These are phyloP conservation scores for Primulina tabacum DNA, from an alignment of 257 asterid species.

Conservation along the genomic window DNA sequence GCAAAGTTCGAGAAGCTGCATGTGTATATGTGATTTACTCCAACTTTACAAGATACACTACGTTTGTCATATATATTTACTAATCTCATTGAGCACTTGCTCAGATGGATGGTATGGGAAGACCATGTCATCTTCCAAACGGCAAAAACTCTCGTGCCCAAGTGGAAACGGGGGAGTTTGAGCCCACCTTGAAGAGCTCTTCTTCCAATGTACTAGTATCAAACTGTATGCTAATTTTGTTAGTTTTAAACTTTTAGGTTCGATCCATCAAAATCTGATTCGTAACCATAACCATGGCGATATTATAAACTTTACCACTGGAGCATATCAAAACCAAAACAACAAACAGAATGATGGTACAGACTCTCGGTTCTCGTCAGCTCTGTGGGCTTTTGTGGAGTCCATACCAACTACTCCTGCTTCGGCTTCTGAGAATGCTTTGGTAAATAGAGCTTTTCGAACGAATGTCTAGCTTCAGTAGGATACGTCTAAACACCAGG, in stretches of 20 bases:
- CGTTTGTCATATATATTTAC: constrained; percentile 33
- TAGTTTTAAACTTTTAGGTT: constrained; percentile 73
- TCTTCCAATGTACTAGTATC: constrained; percentile 33
- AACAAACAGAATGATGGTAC: constrained; percentile 50
- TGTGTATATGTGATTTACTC: constrained; percentile 18
- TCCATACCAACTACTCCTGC: constrained; percentile 97
- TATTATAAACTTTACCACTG: constrained; percentile 42
- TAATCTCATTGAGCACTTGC: constrained; percentile 63
- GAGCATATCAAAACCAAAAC: constrained; percentile 47
- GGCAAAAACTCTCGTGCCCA: constrained; percentile 88
- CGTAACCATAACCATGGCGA: constrained; percentile 31
- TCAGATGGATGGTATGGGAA: constrained; percentile 79
- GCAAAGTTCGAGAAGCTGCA: constrained; percentile 21
- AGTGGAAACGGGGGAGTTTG: constrained; percentile 91
- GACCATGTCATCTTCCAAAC: constrained; percentile 50
- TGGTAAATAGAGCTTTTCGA: constrained; percentile 74
- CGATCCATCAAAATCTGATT: constrained; percentile 34
- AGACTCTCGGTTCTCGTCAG: constrained; percentile 76
- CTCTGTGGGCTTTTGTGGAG: constrained; percentile 89
- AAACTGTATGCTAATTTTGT: constrained; percentile 48
- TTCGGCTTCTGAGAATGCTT: constrained; percentile 84
- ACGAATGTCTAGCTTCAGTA: constrained; percentile 89
- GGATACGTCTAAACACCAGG: constrained; percentile 50
- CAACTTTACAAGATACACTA: constrained; percentile 16
- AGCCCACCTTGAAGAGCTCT: constrained; percentile 84